Evolutionary conservation across 441 rosid species (phyloP).

Genomic region (Syzygium syzygioides): DNA sequence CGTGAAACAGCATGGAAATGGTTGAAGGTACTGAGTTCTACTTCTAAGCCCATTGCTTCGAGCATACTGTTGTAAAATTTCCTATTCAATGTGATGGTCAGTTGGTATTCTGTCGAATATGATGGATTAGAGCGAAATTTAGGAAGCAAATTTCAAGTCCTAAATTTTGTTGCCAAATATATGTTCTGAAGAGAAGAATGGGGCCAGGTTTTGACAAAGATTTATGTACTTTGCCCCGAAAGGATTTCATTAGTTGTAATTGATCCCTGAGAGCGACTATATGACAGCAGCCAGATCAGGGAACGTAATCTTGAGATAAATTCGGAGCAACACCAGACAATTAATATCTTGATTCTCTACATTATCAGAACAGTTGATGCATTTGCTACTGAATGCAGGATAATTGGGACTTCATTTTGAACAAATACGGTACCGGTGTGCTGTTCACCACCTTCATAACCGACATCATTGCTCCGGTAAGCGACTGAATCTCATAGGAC

Average conservation of each 20-base stretch:
- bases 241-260: background rate
- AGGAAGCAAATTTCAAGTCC: background rate
- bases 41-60: background rate
- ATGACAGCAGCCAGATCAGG: background rate
- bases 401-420: slow-evolving; percentile 26
- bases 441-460: slow-evolving; percentile 17
- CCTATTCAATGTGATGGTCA: background rate
- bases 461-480: slow-evolving; percentile 21
- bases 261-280: background rate
- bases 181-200: background rate
- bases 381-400: slow-evolving; percentile 11
- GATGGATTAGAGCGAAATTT: background rate
- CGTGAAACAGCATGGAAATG: slow-evolving; percentile 33
- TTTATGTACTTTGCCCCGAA: background rate
- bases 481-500: background rate
- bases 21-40: slow-evolving; percentile 22
- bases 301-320: background rate
- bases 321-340: background rate
- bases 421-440: slow-evolving; percentile 26
- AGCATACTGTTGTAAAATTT: background rate
- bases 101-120: background rate
- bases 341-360: background rate
- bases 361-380: slow-evolving; percentile 6
- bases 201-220: background rate
- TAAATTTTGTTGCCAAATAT: background rate